A percentile compares a stretch with the other conserved stretches of the same genome.
phyloP scores from a whole-genome alignment of 441 rosid species.

The Brassica hybrid region DNA sequence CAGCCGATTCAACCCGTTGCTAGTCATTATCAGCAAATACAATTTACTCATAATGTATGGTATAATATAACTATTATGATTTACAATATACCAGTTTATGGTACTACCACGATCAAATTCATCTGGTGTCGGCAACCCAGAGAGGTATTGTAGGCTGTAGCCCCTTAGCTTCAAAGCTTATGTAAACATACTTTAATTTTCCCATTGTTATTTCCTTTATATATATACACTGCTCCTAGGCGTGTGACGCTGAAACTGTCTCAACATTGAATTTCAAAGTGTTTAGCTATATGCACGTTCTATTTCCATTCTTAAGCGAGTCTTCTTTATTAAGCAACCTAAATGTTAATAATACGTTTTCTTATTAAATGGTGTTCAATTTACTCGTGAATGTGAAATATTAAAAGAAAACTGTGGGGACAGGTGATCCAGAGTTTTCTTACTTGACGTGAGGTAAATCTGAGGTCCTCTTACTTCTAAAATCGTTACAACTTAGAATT shows the following conservation, averaged over 20 bases:
- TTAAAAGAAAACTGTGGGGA: constrained; percentile 2
- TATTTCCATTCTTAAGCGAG: not conserved
- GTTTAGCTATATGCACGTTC: not conserved
- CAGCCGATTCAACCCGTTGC: not conserved
- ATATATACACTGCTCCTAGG: too few relatives aligned
- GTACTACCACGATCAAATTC: not conserved
- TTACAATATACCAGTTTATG: not conserved
- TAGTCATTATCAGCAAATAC: constrained; percentile 10
- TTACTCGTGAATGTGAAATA: not conserved
- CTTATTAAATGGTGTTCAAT: not conserved
- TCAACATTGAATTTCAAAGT: not conserved
- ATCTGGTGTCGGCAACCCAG: not conserved
- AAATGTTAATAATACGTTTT: not conserved
- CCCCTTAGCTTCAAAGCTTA: too few relatives aligned
- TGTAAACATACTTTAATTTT: too few relatives aligned
- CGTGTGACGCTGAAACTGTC: not conserved
- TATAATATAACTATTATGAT: not conserved
- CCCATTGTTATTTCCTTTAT: too few relatives aligned
- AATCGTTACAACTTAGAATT: constrained; percentile 33
- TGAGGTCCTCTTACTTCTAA: constrained; percentile 22
- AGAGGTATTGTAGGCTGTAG: too few relatives aligned
- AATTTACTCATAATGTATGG: not conserved
- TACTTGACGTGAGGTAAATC: not conserved
- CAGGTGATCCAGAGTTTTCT: not conserved
- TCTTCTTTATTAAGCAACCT: not conserved